Conservation (phyloP, 345 rosid genomes). For the Populus pruinosa region DNA sequence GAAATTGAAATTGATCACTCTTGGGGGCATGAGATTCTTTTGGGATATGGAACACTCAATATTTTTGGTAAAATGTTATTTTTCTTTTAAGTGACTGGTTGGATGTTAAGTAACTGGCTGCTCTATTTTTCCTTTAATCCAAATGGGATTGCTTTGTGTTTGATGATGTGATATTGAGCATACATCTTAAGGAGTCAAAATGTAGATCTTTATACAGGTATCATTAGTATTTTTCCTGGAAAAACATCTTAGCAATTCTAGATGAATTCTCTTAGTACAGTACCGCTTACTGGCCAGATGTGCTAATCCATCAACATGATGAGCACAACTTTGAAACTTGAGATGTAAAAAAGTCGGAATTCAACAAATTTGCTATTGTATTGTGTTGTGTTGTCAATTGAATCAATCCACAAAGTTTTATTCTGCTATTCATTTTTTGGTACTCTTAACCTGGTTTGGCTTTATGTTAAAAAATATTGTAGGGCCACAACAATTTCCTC, state of each 20-base stretch:
- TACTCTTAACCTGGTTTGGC: background rate
- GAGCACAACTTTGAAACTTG: background rate
- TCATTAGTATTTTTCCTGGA: background rate
- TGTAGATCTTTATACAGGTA: background rate
- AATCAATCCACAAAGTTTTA: background rate
- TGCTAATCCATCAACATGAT: background rate
- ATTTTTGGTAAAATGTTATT: background rate
- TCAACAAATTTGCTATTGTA: background rate
- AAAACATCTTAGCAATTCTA: background rate
- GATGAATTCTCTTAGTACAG: background rate
- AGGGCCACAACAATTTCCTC: slow-evolving; percentile 69
- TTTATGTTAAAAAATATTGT: slow-evolving; percentile 33
- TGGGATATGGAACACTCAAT: background rate
- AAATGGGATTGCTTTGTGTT: background rate
- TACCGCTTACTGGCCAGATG: background rate
- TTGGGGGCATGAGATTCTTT: background rate
- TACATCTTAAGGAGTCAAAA: background rate
- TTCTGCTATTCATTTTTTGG: background rate
- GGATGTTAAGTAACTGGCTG: background rate
- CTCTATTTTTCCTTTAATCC: background rate
- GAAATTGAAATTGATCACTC: background rate
- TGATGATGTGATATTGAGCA: background rate
- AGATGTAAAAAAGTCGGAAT: background rate
- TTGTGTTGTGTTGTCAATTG: background rate
- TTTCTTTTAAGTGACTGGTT: no score